phyloP scores from a whole-genome alignment of 768 basidiomycete species.

The Strobilomyces confusus region DNA sequence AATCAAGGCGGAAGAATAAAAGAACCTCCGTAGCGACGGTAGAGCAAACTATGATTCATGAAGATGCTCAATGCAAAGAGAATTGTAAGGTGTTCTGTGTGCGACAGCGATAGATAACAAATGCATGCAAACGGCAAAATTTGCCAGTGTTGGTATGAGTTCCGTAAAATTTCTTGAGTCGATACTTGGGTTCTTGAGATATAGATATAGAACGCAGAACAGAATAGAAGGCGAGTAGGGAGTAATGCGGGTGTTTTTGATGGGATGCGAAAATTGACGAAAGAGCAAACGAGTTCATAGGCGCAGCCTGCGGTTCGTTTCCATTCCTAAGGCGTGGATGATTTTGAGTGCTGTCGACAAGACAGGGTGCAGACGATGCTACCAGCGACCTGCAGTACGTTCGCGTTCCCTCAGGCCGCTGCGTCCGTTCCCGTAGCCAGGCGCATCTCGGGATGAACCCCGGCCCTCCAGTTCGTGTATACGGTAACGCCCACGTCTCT shows the following conservation, averaged over 20 bases:
- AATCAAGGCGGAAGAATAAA: constrained; percentile 8
- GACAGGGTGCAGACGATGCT: constrained; percentile 3
- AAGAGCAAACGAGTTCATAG: constrained; percentile 18
- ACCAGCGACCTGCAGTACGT: constrained; percentile 29
- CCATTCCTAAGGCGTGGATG: constrained; percentile 6
- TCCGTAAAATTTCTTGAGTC: constrained; percentile 31
- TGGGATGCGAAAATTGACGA: constrained; percentile 20
- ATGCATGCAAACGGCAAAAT: constrained; percentile 28
- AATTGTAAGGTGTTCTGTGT: constrained; percentile 23
- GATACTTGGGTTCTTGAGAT: constrained; percentile 31
- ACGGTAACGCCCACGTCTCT: constrained; percentile 51
- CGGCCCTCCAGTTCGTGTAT: constrained; percentile 50
- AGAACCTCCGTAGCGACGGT: constrained; percentile 15
- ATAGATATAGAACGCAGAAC: constrained; percentile 36
- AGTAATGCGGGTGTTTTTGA: constrained; percentile 26
- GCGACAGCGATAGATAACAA: constrained; percentile 32
- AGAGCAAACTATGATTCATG: constrained; percentile 20
- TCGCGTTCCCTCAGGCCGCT: constrained; percentile 54
- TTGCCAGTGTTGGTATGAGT: constrained; percentile 30
- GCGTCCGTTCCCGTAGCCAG: constrained; percentile 61
- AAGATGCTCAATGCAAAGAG: constrained; percentile 28
- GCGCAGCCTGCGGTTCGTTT: constrained; percentile 22
- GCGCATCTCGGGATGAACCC: constrained; percentile 42
- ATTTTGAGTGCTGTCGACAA: constrained; percentile 14
- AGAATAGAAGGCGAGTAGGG: constrained; percentile 26